Base-by-base conservation (phyloP, 148 eudicot species). In the Persicaria maculosa region DNA sequence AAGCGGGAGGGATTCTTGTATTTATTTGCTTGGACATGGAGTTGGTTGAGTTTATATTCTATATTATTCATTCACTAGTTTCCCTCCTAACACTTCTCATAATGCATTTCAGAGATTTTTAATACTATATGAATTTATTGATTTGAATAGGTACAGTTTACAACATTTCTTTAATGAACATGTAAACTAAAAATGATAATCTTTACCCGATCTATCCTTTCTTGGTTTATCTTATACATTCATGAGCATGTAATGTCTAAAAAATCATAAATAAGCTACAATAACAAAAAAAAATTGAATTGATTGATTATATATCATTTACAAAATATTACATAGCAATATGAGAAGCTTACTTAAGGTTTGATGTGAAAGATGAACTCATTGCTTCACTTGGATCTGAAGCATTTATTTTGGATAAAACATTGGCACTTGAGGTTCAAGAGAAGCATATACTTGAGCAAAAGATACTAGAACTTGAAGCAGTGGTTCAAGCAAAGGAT, bases 361-460 rank as follows among this genome's bases (percentile, higher is more conserved):
- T n/a, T n/a, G n/a, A n/a, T n/a, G n/a, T n/a, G n/a, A n/a, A 88
- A 57, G 50, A 74, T 73, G 83, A 91, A 59, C 83, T 44, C 9
- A 67, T 80, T 59, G 74, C 17, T 74, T 79, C 74, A 52, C 84
- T 89, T 71, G 84, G 86, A 79, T 67, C 36, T 16, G 81, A 80
- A 73, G 79, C 70, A 43, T 73, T 62, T 14, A 79, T 84, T 77
- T 77, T 47, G n/a, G 87, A 91, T 74, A 74, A 78, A 25, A 80
- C 85, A 71, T 68, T 88, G 70, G 62, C 47, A 74, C 16, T 68
- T 54, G 80, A 76, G 82, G 78, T 73, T 75, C 81, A 83, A 80
- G 88, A 91, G 74, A 89, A 86, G 47, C 78, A 76, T 44, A 81
- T 75, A 50, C 78, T 88, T 74, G 81, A 76, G 79, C 78, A 81